Base-by-base conservation (phyloP, 1,284 basidiomycete genomes). In the Sphagnurus paluster region DNA sequence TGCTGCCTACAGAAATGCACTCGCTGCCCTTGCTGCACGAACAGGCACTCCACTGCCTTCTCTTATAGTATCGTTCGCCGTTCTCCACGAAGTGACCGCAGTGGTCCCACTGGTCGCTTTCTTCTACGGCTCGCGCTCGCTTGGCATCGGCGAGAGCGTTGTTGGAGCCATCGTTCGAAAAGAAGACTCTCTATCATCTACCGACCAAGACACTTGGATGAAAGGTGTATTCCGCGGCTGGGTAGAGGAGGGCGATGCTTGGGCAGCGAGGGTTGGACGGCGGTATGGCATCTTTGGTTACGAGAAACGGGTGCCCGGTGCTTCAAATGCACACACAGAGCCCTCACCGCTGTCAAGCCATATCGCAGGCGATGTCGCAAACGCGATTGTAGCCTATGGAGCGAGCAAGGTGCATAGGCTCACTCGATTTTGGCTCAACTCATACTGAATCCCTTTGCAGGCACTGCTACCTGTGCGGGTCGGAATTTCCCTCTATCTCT, bases 61-160 rank as follows among this genome's bases (percentile, higher is more conserved):
- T 2, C 77, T 97, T 41, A 64, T 86, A 3, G 56, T 89, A 28
- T 90, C 92, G 1, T 96, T 97, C 59, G 80, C 81, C 2, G 69
- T 95, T 41, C 73, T 98, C 6, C 94, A 97, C 63, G 94, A 98
- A 64, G 57, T 93, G 11, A 95, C 92, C 0, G 93, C 93, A 0
- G 60, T 96, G 44, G 69, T 86, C 0, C 93, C 93, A 1, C 71
- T 96, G 23, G 74, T 87, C 2, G 74, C 81, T 17, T 63, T 93
- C 32, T 97, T 94, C 64, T 91, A 83, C 56, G 69, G 76, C 0
- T 82, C 92, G 11, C 74, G 84, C 13, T 65, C 76, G 2, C 56
- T 90, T 0, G 91, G 90, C 0, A 68, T 89, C 1, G 94, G 94
- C 0, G 83, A 87, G 41, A 68, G 68, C 16, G 61, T 92, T 40